phyloP scores from a whole-genome alignment of 208 protist species.

The Leishmania gerbilli region DNA sequence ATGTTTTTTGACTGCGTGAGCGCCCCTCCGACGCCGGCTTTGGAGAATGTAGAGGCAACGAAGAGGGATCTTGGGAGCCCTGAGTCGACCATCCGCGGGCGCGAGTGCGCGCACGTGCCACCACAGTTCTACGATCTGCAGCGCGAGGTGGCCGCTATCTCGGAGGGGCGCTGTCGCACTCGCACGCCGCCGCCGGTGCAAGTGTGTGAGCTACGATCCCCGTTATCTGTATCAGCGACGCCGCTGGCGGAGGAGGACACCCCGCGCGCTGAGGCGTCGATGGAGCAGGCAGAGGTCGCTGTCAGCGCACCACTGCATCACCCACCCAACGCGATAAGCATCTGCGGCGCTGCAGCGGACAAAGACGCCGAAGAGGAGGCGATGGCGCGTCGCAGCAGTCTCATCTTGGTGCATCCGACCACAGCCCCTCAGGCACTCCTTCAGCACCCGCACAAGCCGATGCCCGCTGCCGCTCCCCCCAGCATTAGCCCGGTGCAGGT shows the following conservation, averaged over 20 bases:
- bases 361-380: neutral
- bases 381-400: constrained; percentile 30
- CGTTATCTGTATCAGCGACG: neutral
- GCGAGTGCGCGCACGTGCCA: constrained; percentile 24
- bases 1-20: constrained; percentile 67
- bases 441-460: constrained; percentile 42
- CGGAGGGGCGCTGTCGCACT: constrained; percentile 33
- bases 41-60: constrained; percentile 1
- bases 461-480: constrained; percentile 15
- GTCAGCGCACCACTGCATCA: too few relatives aligned
- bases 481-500: constrained; percentile 28
- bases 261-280: neutral
- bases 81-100: neutral
- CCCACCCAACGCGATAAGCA: too few relatives aligned
- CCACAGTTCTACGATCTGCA: constrained; percentile 48
- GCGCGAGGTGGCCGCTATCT: constrained; percentile 44
- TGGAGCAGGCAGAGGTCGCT: neutral
- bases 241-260: neutral
- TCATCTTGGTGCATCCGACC: constrained; percentile 33
- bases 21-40: constrained; percentile 35
- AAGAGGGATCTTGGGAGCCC: neutral
- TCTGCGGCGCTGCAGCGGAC: neutral
- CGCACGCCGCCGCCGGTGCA: constrained; percentile 11
- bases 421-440: constrained; percentile 16
- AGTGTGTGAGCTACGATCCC: constrained; percentile 7